Percentiles rank a stretch among this genome's conserved stretches.
These are phyloP conservation scores for Tremella yokohamensis DNA, from an alignment of 768 basidiomycete genomes.

Conservation along the genomic window DNA sequence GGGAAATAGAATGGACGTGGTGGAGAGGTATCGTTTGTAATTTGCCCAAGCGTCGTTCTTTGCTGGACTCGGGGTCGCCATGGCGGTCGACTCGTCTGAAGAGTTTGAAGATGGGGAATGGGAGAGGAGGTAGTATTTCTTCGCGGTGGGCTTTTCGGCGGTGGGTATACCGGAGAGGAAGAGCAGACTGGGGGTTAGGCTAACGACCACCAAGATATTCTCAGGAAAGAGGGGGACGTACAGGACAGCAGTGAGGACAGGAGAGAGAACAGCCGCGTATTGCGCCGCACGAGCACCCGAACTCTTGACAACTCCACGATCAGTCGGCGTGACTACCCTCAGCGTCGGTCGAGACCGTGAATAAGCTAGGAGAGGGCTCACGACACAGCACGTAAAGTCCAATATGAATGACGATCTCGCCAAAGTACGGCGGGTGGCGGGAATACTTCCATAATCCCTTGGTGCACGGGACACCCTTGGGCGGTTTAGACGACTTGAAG, in stretches of 20 bases:
- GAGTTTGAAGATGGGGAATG: conserved; percentile 39
- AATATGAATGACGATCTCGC: conserved; percentile 57
- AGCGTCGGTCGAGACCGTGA: neutral
- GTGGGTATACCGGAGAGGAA: conserved; percentile 69
- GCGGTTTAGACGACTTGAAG: conserved; percentile 58
- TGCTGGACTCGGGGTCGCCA: neutral
- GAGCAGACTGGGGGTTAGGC: conserved; percentile 53
- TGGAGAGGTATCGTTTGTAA: conserved; percentile 60
- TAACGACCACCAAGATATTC: too few species aligned
- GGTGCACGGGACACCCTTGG: conserved; percentile 57
- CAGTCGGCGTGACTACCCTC: conserved; percentile 59
- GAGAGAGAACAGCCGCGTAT: conserved; percentile 61
- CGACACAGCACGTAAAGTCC: conserved; percentile 33
- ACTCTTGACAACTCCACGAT: conserved; percentile 53
- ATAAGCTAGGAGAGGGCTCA: conserved; percentile 13
- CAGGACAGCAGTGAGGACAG: conserved; percentile 62
- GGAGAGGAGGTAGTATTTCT: conserved; percentile 60
- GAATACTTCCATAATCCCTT: conserved; percentile 49
- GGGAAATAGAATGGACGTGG: conserved; percentile 64
- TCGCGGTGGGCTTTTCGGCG: conserved; percentile 65
- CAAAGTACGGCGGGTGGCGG: conserved; percentile 69
- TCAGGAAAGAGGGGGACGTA: conserved; percentile 45
- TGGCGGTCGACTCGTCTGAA: too few species aligned
- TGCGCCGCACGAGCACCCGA: conserved; percentile 58
- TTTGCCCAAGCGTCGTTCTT: conserved; percentile 36